Conservation (phyloP, 352 stramenopile genomes). For the Peronosclerospora sorghi region DNA sequence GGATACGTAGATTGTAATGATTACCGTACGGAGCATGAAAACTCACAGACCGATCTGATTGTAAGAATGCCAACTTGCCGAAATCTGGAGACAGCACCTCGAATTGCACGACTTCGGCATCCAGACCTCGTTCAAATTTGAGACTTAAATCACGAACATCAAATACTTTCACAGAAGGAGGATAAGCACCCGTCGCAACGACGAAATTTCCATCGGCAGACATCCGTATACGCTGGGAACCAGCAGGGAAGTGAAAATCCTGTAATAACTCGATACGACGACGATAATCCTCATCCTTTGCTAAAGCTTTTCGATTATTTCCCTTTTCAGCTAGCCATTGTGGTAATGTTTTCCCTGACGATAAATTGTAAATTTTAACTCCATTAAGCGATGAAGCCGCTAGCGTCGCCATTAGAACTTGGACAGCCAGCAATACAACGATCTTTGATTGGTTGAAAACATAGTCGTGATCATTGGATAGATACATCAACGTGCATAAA, state of each 20-base stretch:
- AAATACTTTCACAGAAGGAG: conserved; percentile 92
- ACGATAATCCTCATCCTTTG: conserved; percentile 58
- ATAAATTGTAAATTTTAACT: conserved; percentile 94
- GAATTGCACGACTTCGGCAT: conserved; percentile 95
- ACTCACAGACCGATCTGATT: conserved; percentile 90
- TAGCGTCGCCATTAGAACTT: conserved; percentile 47
- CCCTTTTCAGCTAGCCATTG: conserved; percentile 90
- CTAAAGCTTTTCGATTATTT: conserved; percentile 22
- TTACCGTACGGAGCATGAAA: conserved; percentile 98
- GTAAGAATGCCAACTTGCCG: conserved; percentile 96
- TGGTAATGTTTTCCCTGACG: conserved; percentile 88
- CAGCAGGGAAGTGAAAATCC: conserved; percentile 96
- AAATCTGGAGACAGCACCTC: conserved; percentile 93
- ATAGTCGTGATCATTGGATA: conserved; percentile 5
- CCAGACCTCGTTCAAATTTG: conserved; percentile 98
- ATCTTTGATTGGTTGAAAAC: conserved; percentile 4
- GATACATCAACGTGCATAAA: background rate
- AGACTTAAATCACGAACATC: conserved; percentile 93
- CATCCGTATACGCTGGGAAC: conserved; percentile 90
- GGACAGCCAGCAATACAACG: conserved; percentile 11
- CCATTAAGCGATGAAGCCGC: conserved; percentile 83
- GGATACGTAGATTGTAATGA: conserved; percentile 93
- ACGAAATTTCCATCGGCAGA: conserved; percentile 93
- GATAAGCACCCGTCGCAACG: conserved; percentile 94
- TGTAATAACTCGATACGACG: conserved; percentile 97